These are phyloP conservation scores for Acer negundo DNA, from an alignment of 345 rosid species.

Conservation along the genomic window DNA sequence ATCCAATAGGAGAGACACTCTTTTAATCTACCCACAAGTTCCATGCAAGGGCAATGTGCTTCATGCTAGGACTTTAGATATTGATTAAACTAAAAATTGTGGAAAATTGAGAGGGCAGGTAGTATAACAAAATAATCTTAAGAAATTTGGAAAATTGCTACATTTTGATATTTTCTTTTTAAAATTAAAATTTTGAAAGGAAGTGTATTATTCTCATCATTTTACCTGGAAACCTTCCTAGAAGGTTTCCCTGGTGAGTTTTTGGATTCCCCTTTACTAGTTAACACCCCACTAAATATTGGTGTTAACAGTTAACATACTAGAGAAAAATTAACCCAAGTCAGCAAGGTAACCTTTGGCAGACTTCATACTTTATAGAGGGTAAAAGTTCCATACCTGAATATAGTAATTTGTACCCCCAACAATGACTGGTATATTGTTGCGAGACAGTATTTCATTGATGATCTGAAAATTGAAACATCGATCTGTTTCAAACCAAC, in stretches of 20 bases:
- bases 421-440: constrained; percentile 75
- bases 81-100: not conserved
- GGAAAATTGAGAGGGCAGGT: not conserved
- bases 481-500: constrained; percentile 15
- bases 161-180: not conserved
- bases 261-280: too few species aligned
- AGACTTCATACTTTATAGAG: constrained; percentile 2
- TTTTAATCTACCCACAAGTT: not conserved
- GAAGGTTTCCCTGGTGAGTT: too few species aligned
- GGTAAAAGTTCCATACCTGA: constrained; percentile 52
- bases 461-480: constrained; percentile 59
- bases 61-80: not conserved
- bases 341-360: not conserved
- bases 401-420: constrained; percentile 96
- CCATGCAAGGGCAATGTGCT: not conserved
- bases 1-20: not conserved
- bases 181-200: not conserved
- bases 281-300: too few species aligned
- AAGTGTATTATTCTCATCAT: too few species aligned
- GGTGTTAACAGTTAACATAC: too few species aligned
- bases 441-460: constrained; percentile 65
- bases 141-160: not conserved
- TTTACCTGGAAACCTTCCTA: too few species aligned
- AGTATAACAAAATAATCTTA: not conserved
- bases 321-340: not conserved